Evolutionary conservation across 805 yeast genomes (phyloP), one percentile per base, ranked within the genome.

Genomic region (Ogataea henricii): DNA sequence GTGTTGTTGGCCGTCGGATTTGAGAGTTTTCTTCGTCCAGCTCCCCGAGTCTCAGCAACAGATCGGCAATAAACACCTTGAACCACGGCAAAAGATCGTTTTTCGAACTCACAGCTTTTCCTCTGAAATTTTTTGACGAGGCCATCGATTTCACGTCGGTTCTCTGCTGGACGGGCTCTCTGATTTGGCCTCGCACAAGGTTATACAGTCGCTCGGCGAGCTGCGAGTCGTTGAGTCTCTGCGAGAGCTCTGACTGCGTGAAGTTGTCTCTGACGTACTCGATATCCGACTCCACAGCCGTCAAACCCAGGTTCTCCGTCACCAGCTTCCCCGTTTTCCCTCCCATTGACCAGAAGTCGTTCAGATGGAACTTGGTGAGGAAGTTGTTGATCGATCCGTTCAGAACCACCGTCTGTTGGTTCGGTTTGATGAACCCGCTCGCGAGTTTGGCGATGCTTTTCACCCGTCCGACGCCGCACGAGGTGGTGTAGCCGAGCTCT

Each of bases 311-410:
- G 16, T 69, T 64, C n/a, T 66, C 63, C 14, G 74, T 52, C 1
- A 89, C 71, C 10, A 70, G 68, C 9, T 83, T 82, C 0, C 99
- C 99, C 8, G 76, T 67, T 55, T 88, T 89, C 2, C 98, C 99
- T 6, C 99, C 98, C 74, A 92, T 71, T 0, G 96, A 89, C 78
- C 96, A 85, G 48, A 92, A 79, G 56, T 90, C 96, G 0, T 80
- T 78, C 17, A 92, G 62, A 49, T 82, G 79, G 62, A 85, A 83
- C 21, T 77, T 72, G 25, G 71, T 71, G 9, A 91, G 64, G 62
- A 92, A 94, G 0, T 60, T 57, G 2, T 68, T 52, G 1, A 83
- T 69, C 13, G 78, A 66, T 1, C 60, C 58, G 35, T 77, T 78
- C 23, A 84, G 64, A 0, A 94, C 73, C 2, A 88, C 74, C 0